Base-by-base conservation (phyloP, 1,284 basidiomycete genomes). In the Ganoderma meredithae region DNA sequence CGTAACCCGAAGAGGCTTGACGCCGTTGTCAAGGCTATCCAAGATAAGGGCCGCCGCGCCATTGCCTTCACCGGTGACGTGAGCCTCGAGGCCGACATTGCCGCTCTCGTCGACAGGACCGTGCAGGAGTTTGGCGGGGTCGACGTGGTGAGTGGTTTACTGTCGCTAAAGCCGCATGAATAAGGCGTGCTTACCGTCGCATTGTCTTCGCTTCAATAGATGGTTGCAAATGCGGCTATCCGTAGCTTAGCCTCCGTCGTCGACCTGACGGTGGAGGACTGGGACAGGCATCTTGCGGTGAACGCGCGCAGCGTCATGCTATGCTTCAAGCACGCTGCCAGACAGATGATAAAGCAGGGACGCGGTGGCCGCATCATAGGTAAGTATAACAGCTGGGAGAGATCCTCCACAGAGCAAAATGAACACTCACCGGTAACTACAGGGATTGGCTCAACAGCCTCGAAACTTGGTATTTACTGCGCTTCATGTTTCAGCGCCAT, bases 21-120 rank as follows among this genome's bases (percentile, higher is more conserved):
- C 0, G 62, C 52, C 0, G 71, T 83, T 1, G 78, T 75, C 1
- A 69, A 76, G 9, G 77, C 79, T 52, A 79, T 84, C 33, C 60
- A 75, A 17, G 65, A 62, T 15, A 75, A 70, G 25, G 80, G 81
- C 1, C 61, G 78, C 22, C 76, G 73, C 41, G 75, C 76, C 0
- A 53, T 67, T 12, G 22, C 19, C 15, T 27, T 63, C 40, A n/a
- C 40, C 17, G 78, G 72, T 0, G 81, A 84, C 68, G 79, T 84
- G 3, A 73, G 81, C 0, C 69, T 75, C 4, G 82, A 86, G 63
- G 70, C 65, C 1, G 77, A 82, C 19, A 81, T 85, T 4, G 74
- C 79, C 55, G 67, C 66, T 2, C 75, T 84, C 73, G 79, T 85
- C 22, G 69, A 74, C 17, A 69, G 64, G 56, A 70, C 73, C 3